Evolutionary conservation across 768 basidiomycete species (phyloP), one percentile per base, ranked within the genome.

Genomic region (Cyclocybe aegerita): DNA sequence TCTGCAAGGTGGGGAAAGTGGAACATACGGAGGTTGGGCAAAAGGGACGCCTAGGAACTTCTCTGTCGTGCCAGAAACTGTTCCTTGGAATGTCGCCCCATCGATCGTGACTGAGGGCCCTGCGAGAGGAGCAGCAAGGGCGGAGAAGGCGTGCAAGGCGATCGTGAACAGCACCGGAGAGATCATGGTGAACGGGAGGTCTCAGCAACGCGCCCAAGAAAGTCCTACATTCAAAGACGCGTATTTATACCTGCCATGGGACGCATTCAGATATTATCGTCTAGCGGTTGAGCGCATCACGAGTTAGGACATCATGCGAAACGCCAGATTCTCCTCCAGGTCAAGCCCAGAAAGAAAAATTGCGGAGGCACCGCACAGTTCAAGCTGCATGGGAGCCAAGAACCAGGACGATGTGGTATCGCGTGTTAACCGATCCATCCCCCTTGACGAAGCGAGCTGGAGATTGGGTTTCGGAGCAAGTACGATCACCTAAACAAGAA

Each of bases 11-110:
- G 43, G 4, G 11, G 32, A 37, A 40, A 32, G 29, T n/a, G 15
- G 48, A 1, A 60, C 76, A 54, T 52, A 83, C 82, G 80, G 79
- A 16, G 82, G 76, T 58, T 74, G 53, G 10, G 79, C 81, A 48
- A 78, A 83, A 1, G 81, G 81, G 35, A 83, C 79, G 2, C 81
- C 80, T 2, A 79, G 62, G 56, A 77, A 83, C 49, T 70, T 68
- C 8, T 72, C 60, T 9, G 67, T 57, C 2, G 50, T 50, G 3
- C 70, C 70, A 32, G 61, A 63, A 7, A 60, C 57, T 12, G 51
- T 56, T 11, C 81, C 81, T n/a, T 66, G 66, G 60, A 81, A 71
- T 0, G 71, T 77, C 3, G 69, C 79, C 40, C 65, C 53, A 54
- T 76, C 75, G 33, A 81, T 69, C 6, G 60, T 67, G 29, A 81